Evolutionary conservation across 2,329 filamentous ascomycete genomes (phyloP), one percentile per base, ranked within the genome.

Genomic region (Aaosphaeria pasadenensis): DNA sequence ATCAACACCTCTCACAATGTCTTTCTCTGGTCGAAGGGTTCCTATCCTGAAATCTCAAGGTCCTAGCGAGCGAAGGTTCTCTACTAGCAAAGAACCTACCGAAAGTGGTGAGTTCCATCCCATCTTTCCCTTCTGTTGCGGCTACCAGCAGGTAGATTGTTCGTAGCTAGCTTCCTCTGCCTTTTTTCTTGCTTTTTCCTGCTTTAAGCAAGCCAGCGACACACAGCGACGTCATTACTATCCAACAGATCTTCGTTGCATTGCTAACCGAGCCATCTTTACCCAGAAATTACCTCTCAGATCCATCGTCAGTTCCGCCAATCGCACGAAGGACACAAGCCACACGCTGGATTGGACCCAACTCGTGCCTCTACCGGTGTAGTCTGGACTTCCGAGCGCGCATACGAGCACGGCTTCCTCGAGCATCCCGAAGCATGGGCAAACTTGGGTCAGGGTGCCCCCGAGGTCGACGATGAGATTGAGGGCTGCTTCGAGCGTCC

Each of bases 381-480:
- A 4, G 88, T 96, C 55, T 96, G 92, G 92, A 91, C 87, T 56
- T 90, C 86, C 3, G 88, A 94, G 74, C 86, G 89, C 59, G 91
- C 91, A 46, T 83, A 85, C 68, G 91, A 96, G 73, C 88, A 92
- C 74, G 92, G 92, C 60, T 96, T 87, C 75, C 76, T 84, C 44
- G 91, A 96, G 4, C 80, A 91, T 57, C 91, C 90, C 7, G 80
- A 87, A 2, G 74, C 79, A 54, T 96, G 92, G 92, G 91, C 92
- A 50, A 97, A 97, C 69, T 78, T 97, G 45, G 92, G 92, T 31
- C 92, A 96, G 75, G 91, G 91, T 59, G 91, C 91, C 11, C 91
- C 91, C 39, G 91, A 96, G 71, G 92, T 95, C 52, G 92, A 96
- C 60, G 89, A 95, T 57, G 90, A 94, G 55, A 96, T 96, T 62